Base-by-base conservation (phyloP, 2,329 filamentous ascomycete genomes). In the Drechslera avenae region DNA sequence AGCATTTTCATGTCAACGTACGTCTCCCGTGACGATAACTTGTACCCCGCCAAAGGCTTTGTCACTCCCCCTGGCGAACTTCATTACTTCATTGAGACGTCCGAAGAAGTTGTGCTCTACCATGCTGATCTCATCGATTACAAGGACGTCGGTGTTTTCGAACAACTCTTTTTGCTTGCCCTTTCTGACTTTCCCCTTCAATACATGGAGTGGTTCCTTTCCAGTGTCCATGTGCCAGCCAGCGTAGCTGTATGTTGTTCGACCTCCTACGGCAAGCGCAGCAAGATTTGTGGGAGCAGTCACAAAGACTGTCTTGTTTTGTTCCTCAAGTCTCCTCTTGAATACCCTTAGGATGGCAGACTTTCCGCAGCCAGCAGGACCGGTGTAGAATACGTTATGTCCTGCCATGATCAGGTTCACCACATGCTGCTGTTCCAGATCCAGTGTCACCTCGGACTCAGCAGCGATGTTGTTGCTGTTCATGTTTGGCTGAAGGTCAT, bases 41-140 rank as follows among this genome's bases (percentile, higher is more conserved):
- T 85, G 83, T 4, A 81, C 75, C 1, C 82, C 82, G 1, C 76
- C 76, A 46, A 78, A 79, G 2, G 73, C 60, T 10, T 39, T 31
- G 5, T 47, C 57, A 0, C 36, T 42, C n/a, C 40, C 37, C 16
- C 48, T 50, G 3, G 34, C 43, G 18, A 54, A 65, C 52, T 81
- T 80, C 71, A 79, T 76, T 2, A 83, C 62, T 3, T 59, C 64
- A 46, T 83, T 79, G 4, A 63, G 67, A 6, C 82, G 76, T 49
- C 81, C 78, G 26, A 86, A 79, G 42, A 79, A 74, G 12, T 77
- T 64, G 46, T 79, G 83, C 39, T 85, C 82, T 0, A 86, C 76
- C 84, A 88, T 88, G 56, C 80, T 84, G 50, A 88, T 82, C 65
- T 88, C 85, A 59, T 87, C 84, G 16, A 88, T 83, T 16, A 88